Evolutionary conservation across 129 eudicot species (phyloP), one percentile per base, ranked within the genome.

Genomic region (Apium graveolens): DNA sequence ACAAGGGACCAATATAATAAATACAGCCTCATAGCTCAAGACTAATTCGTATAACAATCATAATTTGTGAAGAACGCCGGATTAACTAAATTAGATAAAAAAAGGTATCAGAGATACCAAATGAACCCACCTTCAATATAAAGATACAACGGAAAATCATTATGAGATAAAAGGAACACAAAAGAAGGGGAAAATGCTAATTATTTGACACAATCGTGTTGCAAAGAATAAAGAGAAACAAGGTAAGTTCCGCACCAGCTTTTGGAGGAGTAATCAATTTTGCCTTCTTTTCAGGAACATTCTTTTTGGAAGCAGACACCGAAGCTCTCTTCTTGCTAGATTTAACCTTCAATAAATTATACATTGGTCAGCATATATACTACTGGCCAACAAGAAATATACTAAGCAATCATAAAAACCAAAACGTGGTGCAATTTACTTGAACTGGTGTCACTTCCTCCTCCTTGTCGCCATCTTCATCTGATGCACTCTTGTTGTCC

Each of bases 401-500:
- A 73, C 27, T 10, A 12, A 0, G n/a, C 38, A n/a, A 11, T 42
- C 29, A 11, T 51, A 73, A 14, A 5, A 69, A 48, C 3, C 24
- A 65, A 24, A 70, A 53, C 16, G 44, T 7, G 44, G 1, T 38
- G 14, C 0, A 14, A n/a, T 80, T 10, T 81, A 93, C 98, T 91
- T 90, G 89, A 85, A 86, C 85, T 74, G 97, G 98, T 14, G 94
- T 87, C 85, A 86, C 91, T 73, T 93, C 91, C 26, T 89, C 97
- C 34, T 89, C 91, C 11, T 81, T 86, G 45, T 86, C 84, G 17
- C 74, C 73, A 18, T 86, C 91, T 20, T 79, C 89, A 73, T 85
- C 95, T 41, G 88, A 83, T 24, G 84, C 86, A 66, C 80, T 82
- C 65, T 80, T 86, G 16, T 63, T 65, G 74, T 70, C 90, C 93